These are phyloP conservation scores for Aureobasidium lini DNA, from an alignment of 2,329 filamentous ascomycete species.

Conservation along the genomic window DNA sequence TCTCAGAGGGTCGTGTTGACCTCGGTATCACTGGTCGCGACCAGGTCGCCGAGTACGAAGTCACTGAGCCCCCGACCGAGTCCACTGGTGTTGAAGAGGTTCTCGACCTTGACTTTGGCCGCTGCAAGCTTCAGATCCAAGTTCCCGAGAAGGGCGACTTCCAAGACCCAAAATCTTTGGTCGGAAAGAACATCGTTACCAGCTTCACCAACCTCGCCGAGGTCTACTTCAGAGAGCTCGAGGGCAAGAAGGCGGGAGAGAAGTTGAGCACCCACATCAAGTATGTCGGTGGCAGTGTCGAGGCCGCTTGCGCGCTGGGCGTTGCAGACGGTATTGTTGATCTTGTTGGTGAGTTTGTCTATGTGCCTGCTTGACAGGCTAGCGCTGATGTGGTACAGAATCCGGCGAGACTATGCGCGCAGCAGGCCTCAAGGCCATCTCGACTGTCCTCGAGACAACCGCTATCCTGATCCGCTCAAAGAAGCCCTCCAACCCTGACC, in stretches of 20 bases:
- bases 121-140: slow-evolving; percentile 93
- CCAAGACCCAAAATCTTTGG: slow-evolving; percentile 61
- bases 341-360: slow-evolving; percentile 67
- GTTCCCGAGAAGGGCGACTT: slow-evolving; percentile 79
- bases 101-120: slow-evolving; percentile 83
- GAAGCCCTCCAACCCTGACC: slow-evolving; percentile 66
- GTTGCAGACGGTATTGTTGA: slow-evolving; percentile 97
- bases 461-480: slow-evolving; percentile 90
- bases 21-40: slow-evolving; percentile 92
- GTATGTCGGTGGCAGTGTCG: slow-evolving; percentile 91
- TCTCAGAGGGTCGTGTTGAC: slow-evolving; percentile 88
- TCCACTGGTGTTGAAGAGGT: slow-evolving; percentile 69
- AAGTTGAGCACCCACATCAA: slow-evolving; percentile 75
- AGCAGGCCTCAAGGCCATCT: slow-evolving; percentile 86
- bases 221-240: slow-evolving; percentile 76
- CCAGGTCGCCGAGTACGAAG: slow-evolving; percentile 72
- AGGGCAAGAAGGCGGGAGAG: slow-evolving; percentile 42
- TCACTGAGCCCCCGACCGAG: slow-evolving; percentile 37
- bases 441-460: slow-evolving; percentile 81
- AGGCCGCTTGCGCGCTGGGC: slow-evolving; percentile 90
- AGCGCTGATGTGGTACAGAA: slow-evolving; percentile 48
- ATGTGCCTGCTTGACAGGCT: not conserved
- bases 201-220: slow-evolving; percentile 83
- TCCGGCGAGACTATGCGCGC: slow-evolving; percentile 98
- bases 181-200: slow-evolving; percentile 90